Conservation (phyloP, 73 alveolate species). For the Urostyla sp. region DNA sequence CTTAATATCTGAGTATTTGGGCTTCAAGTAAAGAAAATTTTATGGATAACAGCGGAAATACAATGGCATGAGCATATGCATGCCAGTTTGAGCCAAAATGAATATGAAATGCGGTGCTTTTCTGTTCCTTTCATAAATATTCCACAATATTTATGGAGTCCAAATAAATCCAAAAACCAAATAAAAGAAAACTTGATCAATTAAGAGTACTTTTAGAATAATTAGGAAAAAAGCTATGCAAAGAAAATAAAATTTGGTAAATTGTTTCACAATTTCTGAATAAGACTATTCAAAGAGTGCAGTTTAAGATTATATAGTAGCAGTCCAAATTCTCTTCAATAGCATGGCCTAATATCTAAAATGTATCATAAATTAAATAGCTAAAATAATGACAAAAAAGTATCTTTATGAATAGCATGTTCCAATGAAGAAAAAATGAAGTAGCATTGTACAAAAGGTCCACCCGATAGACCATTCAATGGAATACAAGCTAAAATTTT, state of each 20-base stretch:
- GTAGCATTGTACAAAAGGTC: slow-evolving; percentile 11
- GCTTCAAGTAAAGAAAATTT: slow-evolving; percentile 29
- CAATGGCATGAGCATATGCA: slow-evolving; percentile 31
- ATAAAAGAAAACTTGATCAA: slow-evolving; percentile 6
- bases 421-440: slow-evolving; percentile 3
- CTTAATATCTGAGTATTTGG: not conserved
- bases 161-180: slow-evolving; percentile 27
- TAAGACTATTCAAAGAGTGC: not conserved
- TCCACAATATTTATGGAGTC: slow-evolving; percentile 65
- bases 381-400: not conserved
- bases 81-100: not conserved
- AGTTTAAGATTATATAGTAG: no score
- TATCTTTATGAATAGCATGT: not conserved
- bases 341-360: not conserved
- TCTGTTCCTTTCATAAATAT: slow-evolving; percentile 47
- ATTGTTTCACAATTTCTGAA: slow-evolving; percentile 27
- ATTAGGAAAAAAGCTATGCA: slow-evolving; percentile 4
- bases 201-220: not conserved
- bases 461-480: slow-evolving; percentile 43
- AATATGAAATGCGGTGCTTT: slow-evolving; percentile 52
- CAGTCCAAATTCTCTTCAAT: slow-evolving; percentile 2
- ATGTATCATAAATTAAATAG: slow-evolving; percentile 1
- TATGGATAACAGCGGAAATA: slow-evolving; percentile 51
- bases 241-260: slow-evolving; percentile 24
- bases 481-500: slow-evolving; percentile 30